Base-by-base conservation (phyloP, 106 monocot species). In the Apostasia ramifera region DNA sequence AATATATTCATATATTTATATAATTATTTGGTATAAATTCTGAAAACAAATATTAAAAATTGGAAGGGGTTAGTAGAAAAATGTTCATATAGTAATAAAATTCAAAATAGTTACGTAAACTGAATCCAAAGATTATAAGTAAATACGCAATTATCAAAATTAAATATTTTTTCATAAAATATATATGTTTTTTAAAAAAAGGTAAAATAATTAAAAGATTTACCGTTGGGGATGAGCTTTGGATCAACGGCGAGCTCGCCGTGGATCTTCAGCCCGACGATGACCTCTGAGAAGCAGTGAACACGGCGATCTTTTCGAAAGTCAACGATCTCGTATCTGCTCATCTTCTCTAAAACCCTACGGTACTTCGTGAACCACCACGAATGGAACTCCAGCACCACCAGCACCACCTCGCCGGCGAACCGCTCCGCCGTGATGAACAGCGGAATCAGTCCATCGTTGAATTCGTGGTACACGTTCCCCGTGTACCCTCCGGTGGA, bases 401-500 rank as follows among this genome's bases (percentile, higher is more conserved):
- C 75, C 61, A 93, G 66, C 66, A 89, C 89, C 61, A 93, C 89
- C 51, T 86, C 85, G 47, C 83, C 77, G 5, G 70, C 15, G 50
- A 89, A 89, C 75, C 81, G 67, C 73, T 81, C 76, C 39, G 89
- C 68, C 63, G 93, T 93, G 37, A 89, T 72, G 43, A 80, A 93
- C 61, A 93, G 50, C 42, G 93, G 93, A 9, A 93, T 75, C 65
- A 93, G 70, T 38, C 93, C 93, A 52, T 93, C 93, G 78, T 83
- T 93, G 80, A 45, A 39, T 10, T 8, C 50, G 64, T 95, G 95
- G 78, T 84, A 95, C n/a, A 95, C 84, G 79, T 94, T 95, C 3
- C 95, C 95, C 4, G 95, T 95, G 84, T 95, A 95, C 3, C 95
- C 95, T 42, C 92, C 95, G 2, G 95, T 84, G 11, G 89, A 95